Base-by-base conservation (phyloP, 495 filamentous ascomycete species). In the Cairneyella variabilis region DNA sequence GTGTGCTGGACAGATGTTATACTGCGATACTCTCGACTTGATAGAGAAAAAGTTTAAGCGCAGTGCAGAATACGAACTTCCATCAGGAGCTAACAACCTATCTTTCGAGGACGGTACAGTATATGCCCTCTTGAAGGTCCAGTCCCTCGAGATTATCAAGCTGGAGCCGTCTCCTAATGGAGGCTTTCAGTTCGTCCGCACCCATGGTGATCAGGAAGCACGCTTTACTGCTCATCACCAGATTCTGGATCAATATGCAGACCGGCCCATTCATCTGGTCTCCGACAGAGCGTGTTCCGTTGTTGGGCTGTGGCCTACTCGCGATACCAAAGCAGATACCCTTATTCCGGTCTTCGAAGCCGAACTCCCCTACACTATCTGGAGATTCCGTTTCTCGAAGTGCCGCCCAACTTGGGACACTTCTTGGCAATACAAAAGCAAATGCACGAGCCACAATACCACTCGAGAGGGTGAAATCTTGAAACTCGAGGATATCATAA, bases 291-390 rank as follows among this genome's bases (percentile, higher is more conserved):
- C 70, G 28, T 70, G 75, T 38, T 68, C 68, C 2, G 51, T 83
- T 14, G 69, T 69, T 7, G 82, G 78, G 0, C 56, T 84, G 14
- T 83, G 76, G 77, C 60, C 73, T 3, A 68, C 74, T 2, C 60
- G 66, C 21, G 58, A 65, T n/a, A 68, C 68, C 10, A 68, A 61
- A 27, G 70, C 72, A 1, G 67, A 77, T 41, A 66, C 68, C 30
- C 57, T 59, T 2, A 43, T 59, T 3, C 39, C 74, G 8, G 48
- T 83, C 3, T 78, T 83, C 41, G 71, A 77, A 55, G 79, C 73
- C 6, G 61, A 74, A 32, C 65, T 85, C 12, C 64, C 66, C 2
- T 58, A 60, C 2, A 78, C 79, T 1, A 67, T 85, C 27, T 67
- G 76, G 5, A 70, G 66, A 38, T 75, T 85, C 43, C 64, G 69